Evolutionary conservation across 2,329 filamentous ascomycete genomes (phyloP).

Genomic region (Ceratocystis ficicola): DNA sequence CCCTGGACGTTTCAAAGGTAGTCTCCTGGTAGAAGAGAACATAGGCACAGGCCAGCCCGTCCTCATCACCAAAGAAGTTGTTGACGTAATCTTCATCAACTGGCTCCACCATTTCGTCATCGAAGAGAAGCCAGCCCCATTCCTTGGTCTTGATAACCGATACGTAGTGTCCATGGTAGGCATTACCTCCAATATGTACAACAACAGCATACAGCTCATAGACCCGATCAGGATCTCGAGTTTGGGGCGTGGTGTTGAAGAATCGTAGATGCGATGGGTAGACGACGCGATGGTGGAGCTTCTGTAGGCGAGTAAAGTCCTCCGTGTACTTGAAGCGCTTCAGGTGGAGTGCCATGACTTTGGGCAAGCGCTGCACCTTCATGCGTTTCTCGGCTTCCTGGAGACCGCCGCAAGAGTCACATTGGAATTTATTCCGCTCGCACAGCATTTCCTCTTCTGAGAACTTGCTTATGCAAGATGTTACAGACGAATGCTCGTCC

Average conservation of each 20-base stretch:
- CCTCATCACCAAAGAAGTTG: slow-evolving; percentile 93
- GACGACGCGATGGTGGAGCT: slow-evolving; percentile 90
- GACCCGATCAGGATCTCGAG: slow-evolving; percentile 79
- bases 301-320: slow-evolving; percentile 83
- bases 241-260: slow-evolving; percentile 95
- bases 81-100: slow-evolving; percentile 92
- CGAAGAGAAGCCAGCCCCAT: slow-evolving; percentile 88
- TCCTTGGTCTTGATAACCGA: slow-evolving; percentile 97
- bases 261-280: slow-evolving; percentile 94
- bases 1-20: slow-evolving; percentile 43
- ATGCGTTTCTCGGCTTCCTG: slow-evolving; percentile 98
- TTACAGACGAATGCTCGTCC: slow-evolving; percentile 90
- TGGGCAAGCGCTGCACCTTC: slow-evolving; percentile 93
- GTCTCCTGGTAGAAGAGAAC: slow-evolving; percentile 97
- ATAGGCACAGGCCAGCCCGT: slow-evolving; percentile 85
- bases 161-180: slow-evolving; percentile 95
- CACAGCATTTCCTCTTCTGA: slow-evolving; percentile 98
- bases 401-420: slow-evolving; percentile 88
- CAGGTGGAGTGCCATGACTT: slow-evolving; percentile 80
- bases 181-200: slow-evolving; percentile 91
- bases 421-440: slow-evolving; percentile 97
- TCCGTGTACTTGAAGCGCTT: slow-evolving; percentile 99
- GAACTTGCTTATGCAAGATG: slow-evolving; percentile 87
- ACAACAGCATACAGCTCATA: slow-evolving; percentile 97
- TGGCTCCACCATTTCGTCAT: slow-evolving; percentile 96